Evolutionary conservation across 371 early-diverging fungal species (phyloP), one percentile per base, ranked within the genome.

Genomic region (Neoconidiobolus thromboides): DNA sequence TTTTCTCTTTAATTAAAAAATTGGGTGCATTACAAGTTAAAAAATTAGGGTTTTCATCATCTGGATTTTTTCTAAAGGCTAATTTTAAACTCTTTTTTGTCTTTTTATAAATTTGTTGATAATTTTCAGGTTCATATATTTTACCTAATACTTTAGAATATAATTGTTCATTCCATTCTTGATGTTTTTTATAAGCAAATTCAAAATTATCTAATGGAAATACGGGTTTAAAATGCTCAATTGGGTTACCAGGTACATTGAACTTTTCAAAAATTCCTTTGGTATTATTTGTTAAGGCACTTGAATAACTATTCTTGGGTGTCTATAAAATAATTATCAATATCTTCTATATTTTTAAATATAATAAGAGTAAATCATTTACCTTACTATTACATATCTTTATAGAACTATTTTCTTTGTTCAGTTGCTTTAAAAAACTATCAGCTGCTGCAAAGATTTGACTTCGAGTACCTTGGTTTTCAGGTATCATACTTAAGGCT

Each of bases 291-390:
- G 89, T 87, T 61, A 91, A 66, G 56, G 83, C 73, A 2, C 85
- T 84, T 37, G 84, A 83, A 1, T 86, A 86, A 46, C 86, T 86
- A 62, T 89, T 89, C 78, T 75, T 75, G 0, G 91, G 89, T 41
- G 90, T 89, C 80, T 84, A 68, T 5, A 40, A 1, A 12, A 2
- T 41, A 48, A n/a, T 26, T 26, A 26, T 26, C 26, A 26, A 26
- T 26, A 26, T 26, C 26, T 26, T 26, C 26, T 26, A 26, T 26
- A 26, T 26, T 26, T 26, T 26, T 26, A 26, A 26, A 26, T 26
- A 26, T 26, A 26, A 26, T 26, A 26, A 26, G 26, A 26, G 26
- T 26, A 26, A 26, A 26, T 26, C 26, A 26, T 26, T 26, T 26
- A 26, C 26, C 26, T 26, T 26, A 26, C 26, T 26, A 26, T 26